Conservation (phyloP, 768 basidiomycete species). For the Auriscalpium microsporum region DNA sequence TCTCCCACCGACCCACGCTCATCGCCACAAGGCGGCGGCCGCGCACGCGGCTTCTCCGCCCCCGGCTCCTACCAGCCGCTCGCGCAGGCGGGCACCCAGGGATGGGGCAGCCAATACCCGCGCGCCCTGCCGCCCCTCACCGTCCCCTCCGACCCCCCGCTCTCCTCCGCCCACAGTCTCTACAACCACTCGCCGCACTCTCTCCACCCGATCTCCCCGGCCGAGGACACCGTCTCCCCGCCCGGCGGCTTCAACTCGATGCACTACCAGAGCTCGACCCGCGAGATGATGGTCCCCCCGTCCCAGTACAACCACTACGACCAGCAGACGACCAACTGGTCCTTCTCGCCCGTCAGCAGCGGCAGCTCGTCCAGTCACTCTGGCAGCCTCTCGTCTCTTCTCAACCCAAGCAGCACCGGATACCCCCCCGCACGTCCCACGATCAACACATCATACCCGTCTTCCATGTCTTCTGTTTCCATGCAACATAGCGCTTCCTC, state of each 20-base stretch:
- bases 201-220: conserved; percentile 59
- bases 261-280: conserved; percentile 22
- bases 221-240: conserved; percentile 57
- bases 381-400: conserved; percentile 66
- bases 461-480: conserved; percentile 22
- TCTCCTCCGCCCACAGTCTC: conserved; percentile 44
- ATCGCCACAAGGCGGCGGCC: conserved; percentile 44
- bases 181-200: conserved; percentile 55
- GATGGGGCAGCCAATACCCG: conserved; percentile 50
- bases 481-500: conserved; percentile 63
- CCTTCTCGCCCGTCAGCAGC: conserved; percentile 33
- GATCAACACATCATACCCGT: conserved; percentile 62
- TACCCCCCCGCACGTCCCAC: conserved; percentile 50
- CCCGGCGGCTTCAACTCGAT: conserved; percentile 31
- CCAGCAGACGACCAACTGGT: conserved; percentile 40
- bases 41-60: conserved; percentile 66
- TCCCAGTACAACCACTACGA: conserved; percentile 60
- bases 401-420: conserved; percentile 51
- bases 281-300: conserved; percentile 33
- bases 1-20: conserved; percentile 38
- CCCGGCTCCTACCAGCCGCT: conserved; percentile 75
- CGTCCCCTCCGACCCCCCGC: conserved; percentile 67
- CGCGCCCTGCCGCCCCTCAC: conserved; percentile 69
- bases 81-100: conserved; percentile 44
- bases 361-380: conserved; percentile 55